Evolutionary conservation across 805 yeast species (phyloP), one percentile per base, ranked within the genome.

Genomic region (Clavispora santaluciae): DNA sequence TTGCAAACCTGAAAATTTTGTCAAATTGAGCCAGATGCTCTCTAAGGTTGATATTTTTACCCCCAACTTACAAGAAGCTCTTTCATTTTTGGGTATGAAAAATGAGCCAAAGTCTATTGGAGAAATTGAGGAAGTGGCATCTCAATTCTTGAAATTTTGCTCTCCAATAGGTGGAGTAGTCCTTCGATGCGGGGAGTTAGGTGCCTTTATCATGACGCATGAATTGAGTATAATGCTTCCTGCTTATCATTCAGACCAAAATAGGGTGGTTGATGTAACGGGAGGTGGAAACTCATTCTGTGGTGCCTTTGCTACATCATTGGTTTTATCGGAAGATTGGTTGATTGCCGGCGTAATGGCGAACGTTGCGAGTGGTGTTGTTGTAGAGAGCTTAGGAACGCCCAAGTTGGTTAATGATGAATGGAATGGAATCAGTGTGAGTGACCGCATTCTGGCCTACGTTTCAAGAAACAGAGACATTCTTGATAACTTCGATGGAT

Each of bases 61-160:
- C 1, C 98, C 98, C 0, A 90, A 90, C 59, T 78, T 88, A 6
- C 81, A 83, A 31, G 97, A 90, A 60, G 90, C 88, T 0, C 84
- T 90, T 1, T 61, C 72, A 20, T 74, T 85, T 22, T 72, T 82
- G 33, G 81, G 77, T 1, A 44, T 63, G 15, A 65, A 68, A 16
- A 69, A 64, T 33, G 83, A 86, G 0, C 45, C 50, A 0, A 59
- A 61, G 3, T 47, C 60, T 6, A 47, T 39, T 0, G 74, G 22
- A 3, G 48, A 59, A 2, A 66, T 82, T 9, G 78, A 72, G 43
- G 45, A 44, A 4, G 30, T 50, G 31, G 51, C 51, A 6, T 40
- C 31, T 21, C 13, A 22, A 18, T 50, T 48, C 23, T 40, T 41
- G 29, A 53, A 57, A 2, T 60, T 68, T 45, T 60, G 81, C 60